Evolutionary conservation across 2,329 filamentous ascomycete species (phyloP), one percentile per base, ranked within the genome.

Genomic region (Fusarium chlamydosporum): DNA sequence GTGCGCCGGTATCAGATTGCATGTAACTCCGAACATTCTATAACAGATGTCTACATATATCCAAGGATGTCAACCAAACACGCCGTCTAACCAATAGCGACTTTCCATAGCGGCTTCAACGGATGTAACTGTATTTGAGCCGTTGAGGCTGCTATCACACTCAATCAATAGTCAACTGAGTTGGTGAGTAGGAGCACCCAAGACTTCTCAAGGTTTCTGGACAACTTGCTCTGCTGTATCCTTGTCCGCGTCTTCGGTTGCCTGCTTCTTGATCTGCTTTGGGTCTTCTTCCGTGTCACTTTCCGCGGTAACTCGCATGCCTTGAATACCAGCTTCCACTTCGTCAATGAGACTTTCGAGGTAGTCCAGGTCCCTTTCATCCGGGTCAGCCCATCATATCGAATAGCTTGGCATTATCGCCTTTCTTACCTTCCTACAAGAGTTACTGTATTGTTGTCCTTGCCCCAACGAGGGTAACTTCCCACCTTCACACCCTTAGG

Each of bases 391-490:
- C 34, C 20, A 33, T 35, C 23, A 47, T 18, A 35, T 37, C 85
- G 52, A 16, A 34, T 10, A 8, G 10, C 35, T 27, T 37, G 34
- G 23, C 15, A 13, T 27, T 27, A 18, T 23, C 15, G 23, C 38
- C n/a, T 26, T 35, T 54, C 80, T 72, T 75, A 87, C 84, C 80
- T 83, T 71, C 88, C 88, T 20, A 97, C 94, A 54, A 99, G 83
- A 12, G 95, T 97, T 47, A 98, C 93, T 0, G 94, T 96, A 79
- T 98, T 98, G 67, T 85, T 85, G 74, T 89, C 88, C 84, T 93
- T 95, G 7, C 92, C 93, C 94, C 94, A 97, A 56, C 93, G 85
- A 35, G 96, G 96, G 80, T 99, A 98, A 79, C 93, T 97, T 46
- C 96, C 96, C 16, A 98, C 93, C 82, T 98, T 98, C 74, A 98